phyloP scores from a whole-genome alignment of 495 filamentous ascomycete genomes.

The Hypoxylon intermedium region DNA sequence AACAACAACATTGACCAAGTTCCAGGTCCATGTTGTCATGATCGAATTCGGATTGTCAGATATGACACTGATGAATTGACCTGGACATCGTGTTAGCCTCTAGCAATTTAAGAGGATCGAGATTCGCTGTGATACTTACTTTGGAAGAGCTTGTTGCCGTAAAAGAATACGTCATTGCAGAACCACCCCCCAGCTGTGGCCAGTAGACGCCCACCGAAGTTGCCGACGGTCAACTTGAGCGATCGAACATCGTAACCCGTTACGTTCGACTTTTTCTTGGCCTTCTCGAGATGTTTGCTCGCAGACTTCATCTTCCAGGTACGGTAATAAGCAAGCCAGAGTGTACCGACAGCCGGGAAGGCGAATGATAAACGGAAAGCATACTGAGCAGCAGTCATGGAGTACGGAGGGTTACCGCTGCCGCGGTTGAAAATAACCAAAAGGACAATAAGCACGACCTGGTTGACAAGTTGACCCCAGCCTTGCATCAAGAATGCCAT shows the following conservation, averaged over 20 bases:
- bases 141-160: slow-evolving; percentile 97
- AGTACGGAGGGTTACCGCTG: slow-evolving; percentile 75
- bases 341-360: slow-evolving; percentile 81
- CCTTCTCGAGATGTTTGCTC: slow-evolving; percentile 71
- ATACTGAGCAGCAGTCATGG: slow-evolving; percentile 73
- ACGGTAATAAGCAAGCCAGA: slow-evolving; percentile 94
- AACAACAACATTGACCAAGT: slow-evolving; percentile 82
- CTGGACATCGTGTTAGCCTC: slow-evolving; percentile 26
- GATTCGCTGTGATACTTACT: slow-evolving; percentile 34
- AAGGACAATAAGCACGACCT: slow-evolving; percentile 79
- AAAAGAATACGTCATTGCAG: slow-evolving; percentile 94
- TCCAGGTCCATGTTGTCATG: slow-evolving; percentile 89
- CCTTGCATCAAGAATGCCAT: slow-evolving; percentile 96
- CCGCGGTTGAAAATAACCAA: slow-evolving; percentile 82
- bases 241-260: slow-evolving; percentile 89
- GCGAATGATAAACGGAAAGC: slow-evolving; percentile 86
- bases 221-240: slow-evolving; percentile 71
- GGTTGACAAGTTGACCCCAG: slow-evolving; percentile 94
- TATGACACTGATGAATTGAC: slow-evolving; percentile 80
- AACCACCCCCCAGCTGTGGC: slow-evolving; percentile 87
- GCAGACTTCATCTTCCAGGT: slow-evolving; percentile 82
- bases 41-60: slow-evolving; percentile 64
- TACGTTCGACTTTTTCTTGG: slow-evolving; percentile 84
- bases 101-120: not conserved
- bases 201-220: slow-evolving; percentile 84